Percentiles rank a stretch among this genome's conserved stretches.
Evolutionary conservation across 208 protist species (phyloP).

Genomic region (Endotrypanum monterogeii): DNA sequence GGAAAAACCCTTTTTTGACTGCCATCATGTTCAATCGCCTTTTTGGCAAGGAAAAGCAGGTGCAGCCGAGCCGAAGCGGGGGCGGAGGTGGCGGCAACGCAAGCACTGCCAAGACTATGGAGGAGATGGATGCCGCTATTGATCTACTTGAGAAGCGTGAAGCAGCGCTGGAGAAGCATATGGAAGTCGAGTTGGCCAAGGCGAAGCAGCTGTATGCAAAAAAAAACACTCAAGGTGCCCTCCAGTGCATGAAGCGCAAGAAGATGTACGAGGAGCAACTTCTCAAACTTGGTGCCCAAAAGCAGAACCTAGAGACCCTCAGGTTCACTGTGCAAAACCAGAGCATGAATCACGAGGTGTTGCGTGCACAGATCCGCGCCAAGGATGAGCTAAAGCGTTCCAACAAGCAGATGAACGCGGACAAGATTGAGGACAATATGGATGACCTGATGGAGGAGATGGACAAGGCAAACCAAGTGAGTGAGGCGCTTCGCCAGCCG

Average conservation of each 20-base stretch:
- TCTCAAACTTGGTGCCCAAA: slow-evolving; percentile 51
- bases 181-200: slow-evolving; percentile 73
- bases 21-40: slow-evolving; percentile 71
- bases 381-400: slow-evolving; percentile 75
- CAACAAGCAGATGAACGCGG: slow-evolving; percentile 88
- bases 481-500: slow-evolving; percentile 82
- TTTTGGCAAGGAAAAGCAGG: slow-evolving; percentile 74
- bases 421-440: slow-evolving; percentile 90
- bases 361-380: slow-evolving; percentile 76
- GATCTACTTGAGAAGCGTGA: slow-evolving; percentile 89
- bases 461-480: slow-evolving; percentile 90
- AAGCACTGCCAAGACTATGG: slow-evolving; percentile 43
- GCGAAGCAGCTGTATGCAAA: slow-evolving; percentile 83
- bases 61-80: slow-evolving; percentile 33
- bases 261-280: slow-evolving; percentile 91
- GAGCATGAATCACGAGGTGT: slow-evolving; percentile 83
- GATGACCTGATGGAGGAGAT: slow-evolving; percentile 90
- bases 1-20: background rate
- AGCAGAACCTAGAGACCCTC: slow-evolving; percentile 86
- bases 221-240: slow-evolving; percentile 86
- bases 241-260: slow-evolving; percentile 92
- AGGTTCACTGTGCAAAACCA: slow-evolving; percentile 89
- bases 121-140: slow-evolving; percentile 78
- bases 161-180: slow-evolving; percentile 83
- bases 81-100: slow-evolving; percentile 21